A percentile compares a stretch with the other conserved stretches of the same genome.
Conservation (phyloP, 208 protist species). For the Sergeia podlipaevii region DNA sequence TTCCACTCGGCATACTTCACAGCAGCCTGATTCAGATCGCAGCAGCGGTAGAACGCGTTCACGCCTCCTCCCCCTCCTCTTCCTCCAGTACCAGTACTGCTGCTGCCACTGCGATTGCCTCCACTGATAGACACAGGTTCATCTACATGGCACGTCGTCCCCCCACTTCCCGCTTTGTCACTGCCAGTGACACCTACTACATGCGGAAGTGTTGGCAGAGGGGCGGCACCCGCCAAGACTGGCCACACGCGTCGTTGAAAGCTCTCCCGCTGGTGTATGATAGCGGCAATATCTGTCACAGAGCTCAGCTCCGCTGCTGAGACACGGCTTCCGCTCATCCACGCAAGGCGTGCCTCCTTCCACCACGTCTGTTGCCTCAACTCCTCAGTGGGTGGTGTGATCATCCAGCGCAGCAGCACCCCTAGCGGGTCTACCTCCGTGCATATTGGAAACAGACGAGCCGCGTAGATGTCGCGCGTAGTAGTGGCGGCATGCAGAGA, state of each 20-base stretch:
- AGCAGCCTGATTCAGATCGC: constrained; percentile 34
- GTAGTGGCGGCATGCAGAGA: no score
- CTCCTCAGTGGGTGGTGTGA: constrained; percentile 8
- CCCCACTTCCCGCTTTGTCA: background rate
- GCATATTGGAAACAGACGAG: constrained; percentile 32
- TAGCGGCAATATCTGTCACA: constrained; percentile 15
- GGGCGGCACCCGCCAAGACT: background rate
- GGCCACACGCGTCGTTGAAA: constrained; percentile 30
- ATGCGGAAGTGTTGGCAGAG: constrained; percentile 11
- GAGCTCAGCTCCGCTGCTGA: constrained; percentile 36
- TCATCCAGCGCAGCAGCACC: constrained; percentile 18
- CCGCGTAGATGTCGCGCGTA: constrained; percentile 14
- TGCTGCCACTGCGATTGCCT: no score
- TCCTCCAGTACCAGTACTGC: background rate
- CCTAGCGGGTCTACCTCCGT: constrained; percentile 20
- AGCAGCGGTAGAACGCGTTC: constrained; percentile 15
- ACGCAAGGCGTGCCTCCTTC: constrained; percentile 18
- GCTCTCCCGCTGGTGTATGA: constrained; percentile 21
- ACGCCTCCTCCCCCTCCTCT: background rate
- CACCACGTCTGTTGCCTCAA: constrained; percentile 7
- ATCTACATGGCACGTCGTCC: background rate
- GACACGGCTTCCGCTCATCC: constrained; percentile 23
- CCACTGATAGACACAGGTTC: constrained; percentile 8
- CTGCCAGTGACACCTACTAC: background rate
- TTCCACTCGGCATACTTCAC: constrained; percentile 19